Evolutionary conservation across 208 protist genomes (phyloP).

Genomic region (Naegleria fowleri): DNA sequence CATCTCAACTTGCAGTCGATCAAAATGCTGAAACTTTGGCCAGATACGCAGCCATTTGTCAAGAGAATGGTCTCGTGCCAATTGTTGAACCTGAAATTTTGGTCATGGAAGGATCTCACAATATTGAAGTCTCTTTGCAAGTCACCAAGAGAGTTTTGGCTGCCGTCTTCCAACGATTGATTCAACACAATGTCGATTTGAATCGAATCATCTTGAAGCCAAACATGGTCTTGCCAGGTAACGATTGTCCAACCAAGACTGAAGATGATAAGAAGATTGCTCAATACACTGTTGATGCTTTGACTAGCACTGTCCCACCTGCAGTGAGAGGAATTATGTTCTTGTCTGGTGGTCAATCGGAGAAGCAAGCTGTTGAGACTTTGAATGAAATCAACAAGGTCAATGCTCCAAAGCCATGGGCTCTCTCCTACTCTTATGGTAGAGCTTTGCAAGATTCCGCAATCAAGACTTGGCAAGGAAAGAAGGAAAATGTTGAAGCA

Average conservation of each 20-base stretch:
- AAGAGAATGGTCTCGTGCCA: conserved; percentile 88
- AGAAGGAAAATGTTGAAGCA: conserved; percentile 63
- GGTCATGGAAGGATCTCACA: conserved; percentile 86
- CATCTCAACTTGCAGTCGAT: conserved; percentile 73
- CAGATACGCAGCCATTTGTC: conserved; percentile 87
- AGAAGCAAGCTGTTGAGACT: conserved; percentile 86
- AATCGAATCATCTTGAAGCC: conserved; percentile 93
- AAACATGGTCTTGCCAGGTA: conserved; percentile 90
- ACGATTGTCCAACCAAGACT: conserved; percentile 55
- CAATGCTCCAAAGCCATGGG: conserved; percentile 63
- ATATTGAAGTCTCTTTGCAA: conserved; percentile 68
- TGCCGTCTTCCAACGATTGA: conserved; percentile 57
- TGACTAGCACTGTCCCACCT: conserved; percentile 83
- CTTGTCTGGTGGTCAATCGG: conserved; percentile 90
- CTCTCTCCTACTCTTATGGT: conserved; percentile 87
- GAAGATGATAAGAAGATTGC: conserved; percentile 72
- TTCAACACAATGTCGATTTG: conserved; percentile 83
- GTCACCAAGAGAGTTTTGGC: conserved; percentile 71
- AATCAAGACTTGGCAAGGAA: conserved; percentile 83
- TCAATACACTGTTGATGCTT: conserved; percentile 69
- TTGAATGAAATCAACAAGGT: conserved; percentile 88
- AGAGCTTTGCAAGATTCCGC: conserved; percentile 82
- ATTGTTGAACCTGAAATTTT: conserved; percentile 95
- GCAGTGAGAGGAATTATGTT: conserved; percentile 85
- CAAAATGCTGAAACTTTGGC: conserved; percentile 87